Conservation (phyloP, 208 protist species). For the Vickermania spadyakhi region DNA sequence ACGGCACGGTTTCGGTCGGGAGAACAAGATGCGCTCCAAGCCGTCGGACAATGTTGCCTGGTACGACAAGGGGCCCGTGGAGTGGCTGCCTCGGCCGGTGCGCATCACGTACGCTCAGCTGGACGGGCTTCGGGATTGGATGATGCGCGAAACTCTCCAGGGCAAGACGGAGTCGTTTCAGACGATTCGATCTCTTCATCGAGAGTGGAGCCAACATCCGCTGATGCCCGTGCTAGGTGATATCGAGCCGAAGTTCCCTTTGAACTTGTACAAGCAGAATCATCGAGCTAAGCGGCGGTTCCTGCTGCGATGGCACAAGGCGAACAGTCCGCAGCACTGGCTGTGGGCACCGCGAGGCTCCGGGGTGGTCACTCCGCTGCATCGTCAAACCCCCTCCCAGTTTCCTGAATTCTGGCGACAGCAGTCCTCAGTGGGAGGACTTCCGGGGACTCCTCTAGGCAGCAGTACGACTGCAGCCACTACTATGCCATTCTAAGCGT, state of each 20-base stretch:
- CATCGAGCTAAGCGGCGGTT: conserved; percentile 77
- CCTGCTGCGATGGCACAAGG: conserved; percentile 86
- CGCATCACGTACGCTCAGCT: conserved; percentile 72
- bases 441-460: neutral
- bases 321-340: conserved; percentile 80
- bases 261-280: conserved; percentile 87
- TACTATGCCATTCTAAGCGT: neutral
- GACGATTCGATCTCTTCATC: conserved; percentile 65
- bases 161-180: conserved; percentile 58
- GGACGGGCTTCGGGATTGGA: conserved; percentile 77
- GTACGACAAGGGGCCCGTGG: conserved; percentile 85
- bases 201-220: conserved; percentile 82
- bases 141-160: conserved; percentile 84
- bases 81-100: conserved; percentile 85
- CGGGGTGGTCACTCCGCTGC: conserved; percentile 38
- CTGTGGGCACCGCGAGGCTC: conserved; percentile 77
- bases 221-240: conserved; percentile 86
- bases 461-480: neutral
- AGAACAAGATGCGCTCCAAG: conserved; percentile 84
- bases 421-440: conserved; percentile 7
- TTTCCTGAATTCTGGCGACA: conserved; percentile 80
- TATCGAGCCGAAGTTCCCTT: conserved; percentile 83
- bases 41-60: conserved; percentile 85
- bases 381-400: conserved; percentile 46
- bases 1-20: conserved; percentile 58